phyloP scores from a whole-genome alignment of 169 alveolate species.

The Cryptosporidium meleagridis region DNA sequence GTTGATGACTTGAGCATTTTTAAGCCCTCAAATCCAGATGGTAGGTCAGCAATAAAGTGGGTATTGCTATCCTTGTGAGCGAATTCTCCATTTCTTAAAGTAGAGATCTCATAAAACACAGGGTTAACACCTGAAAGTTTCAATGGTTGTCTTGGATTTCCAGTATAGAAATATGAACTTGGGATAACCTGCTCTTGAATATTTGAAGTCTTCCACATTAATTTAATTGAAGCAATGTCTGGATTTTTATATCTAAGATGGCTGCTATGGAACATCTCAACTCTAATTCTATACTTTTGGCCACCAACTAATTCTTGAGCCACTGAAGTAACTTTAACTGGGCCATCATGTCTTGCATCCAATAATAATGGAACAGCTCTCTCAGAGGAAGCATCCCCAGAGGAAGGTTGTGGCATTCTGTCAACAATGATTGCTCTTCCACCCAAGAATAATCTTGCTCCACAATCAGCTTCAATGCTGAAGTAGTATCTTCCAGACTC shows the following conservation, averaged over 20 bases:
- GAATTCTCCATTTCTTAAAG: constrained; percentile 87
- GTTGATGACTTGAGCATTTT: constrained; percentile 76
- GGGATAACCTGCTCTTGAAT: constrained; percentile 85
- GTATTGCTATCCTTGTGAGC: constrained; percentile 84
- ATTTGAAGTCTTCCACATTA: constrained; percentile 85
- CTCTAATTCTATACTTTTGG: constrained; percentile 82
- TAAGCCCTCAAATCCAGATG: constrained; percentile 82
- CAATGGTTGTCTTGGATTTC: constrained; percentile 83
- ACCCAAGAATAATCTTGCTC: constrained; percentile 87
- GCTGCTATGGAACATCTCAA: constrained; percentile 87
- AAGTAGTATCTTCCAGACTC: constrained; percentile 84
- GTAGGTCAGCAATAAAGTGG: constrained; percentile 87
- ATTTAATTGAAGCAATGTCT: constrained; percentile 78
- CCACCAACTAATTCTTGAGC: constrained; percentile 88
- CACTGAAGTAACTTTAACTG: constrained; percentile 79
- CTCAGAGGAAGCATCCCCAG: constrained; percentile 81
- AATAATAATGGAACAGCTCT: constrained; percentile 75
- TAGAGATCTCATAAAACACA: constrained; percentile 82
- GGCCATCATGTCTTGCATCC: constrained; percentile 78
- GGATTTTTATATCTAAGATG: constrained; percentile 83
- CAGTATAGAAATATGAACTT: constrained; percentile 83
- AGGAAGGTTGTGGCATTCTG: constrained; percentile 85
- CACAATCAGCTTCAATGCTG: constrained; percentile 86
- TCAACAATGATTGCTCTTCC: constrained; percentile 86
- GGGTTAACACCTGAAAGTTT: constrained; percentile 87